Evolutionary conservation across 2,329 filamentous ascomycete species (phyloP).

Genomic region (Epichloe bromicola): DNA sequence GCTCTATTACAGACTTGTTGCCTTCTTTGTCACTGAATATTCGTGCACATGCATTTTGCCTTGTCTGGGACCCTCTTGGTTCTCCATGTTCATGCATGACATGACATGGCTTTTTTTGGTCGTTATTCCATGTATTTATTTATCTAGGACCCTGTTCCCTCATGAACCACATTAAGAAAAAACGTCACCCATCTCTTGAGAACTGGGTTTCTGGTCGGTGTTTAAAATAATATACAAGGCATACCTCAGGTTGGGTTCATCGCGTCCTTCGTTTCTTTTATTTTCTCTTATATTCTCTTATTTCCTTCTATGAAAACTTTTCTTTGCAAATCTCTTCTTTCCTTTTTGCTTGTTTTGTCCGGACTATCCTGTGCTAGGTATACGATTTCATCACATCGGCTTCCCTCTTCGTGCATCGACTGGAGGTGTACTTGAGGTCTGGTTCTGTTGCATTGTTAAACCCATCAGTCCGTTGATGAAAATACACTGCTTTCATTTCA

Average conservation of each 20-base stretch:
- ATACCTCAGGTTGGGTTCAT: neutral
- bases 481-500: neutral
- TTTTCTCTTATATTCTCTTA: neutral
- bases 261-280: neutral
- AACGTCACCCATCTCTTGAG: neutral
- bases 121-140: neutral
- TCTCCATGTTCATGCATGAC: conserved; percentile 26
- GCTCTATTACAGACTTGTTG: neutral
- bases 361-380: neutral
- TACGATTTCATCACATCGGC: neutral
- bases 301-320: neutral
- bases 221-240: neutral
- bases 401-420: neutral
- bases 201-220: neutral
- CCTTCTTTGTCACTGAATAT: conserved; percentile 9
- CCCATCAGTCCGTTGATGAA: neutral
- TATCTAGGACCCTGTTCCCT: conserved; percentile 4
- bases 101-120: conserved; percentile 9
- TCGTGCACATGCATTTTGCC: conserved; percentile 10
- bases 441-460: neutral
- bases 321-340: neutral
- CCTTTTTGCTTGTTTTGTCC: neutral
- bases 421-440: neutral
- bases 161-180: neutral
- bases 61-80: conserved; percentile 19